These are phyloP conservation scores for Cercophora sp. DNA, from an alignment of 495 filamentous ascomycete species.

Conservation along the genomic window DNA sequence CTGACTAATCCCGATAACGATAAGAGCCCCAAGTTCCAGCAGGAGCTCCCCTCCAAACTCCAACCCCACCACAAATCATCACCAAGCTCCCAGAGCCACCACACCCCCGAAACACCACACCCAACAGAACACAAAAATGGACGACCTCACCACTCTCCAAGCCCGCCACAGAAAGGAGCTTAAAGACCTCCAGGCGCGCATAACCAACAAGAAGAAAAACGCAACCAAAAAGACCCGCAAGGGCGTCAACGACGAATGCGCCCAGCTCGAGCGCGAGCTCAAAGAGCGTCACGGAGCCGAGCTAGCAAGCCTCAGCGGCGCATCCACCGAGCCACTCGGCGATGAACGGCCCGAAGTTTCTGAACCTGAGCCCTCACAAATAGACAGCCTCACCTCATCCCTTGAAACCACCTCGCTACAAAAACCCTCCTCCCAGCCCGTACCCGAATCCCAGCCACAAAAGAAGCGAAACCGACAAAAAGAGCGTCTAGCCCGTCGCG, in stretches of 20 bases:
- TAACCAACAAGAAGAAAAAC: slow-evolving; percentile 92
- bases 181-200: slow-evolving; percentile 73
- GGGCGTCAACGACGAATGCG: slow-evolving; percentile 80
- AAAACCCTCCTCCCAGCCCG: slow-evolving; percentile 1
- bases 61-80: too few relatives aligned
- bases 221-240: slow-evolving; percentile 95
- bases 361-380: background rate
- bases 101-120: too few relatives aligned
- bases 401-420: background rate
- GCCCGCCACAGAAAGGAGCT: slow-evolving; percentile 83
- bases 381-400: background rate
- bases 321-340: slow-evolving; percentile 17
- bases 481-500: slow-evolving; percentile 80
- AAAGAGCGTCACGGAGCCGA: slow-evolving; percentile 65
- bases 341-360: background rate
- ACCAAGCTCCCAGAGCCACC: too few relatives aligned
- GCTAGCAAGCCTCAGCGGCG: slow-evolving; percentile 47
- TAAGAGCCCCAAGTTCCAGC: too few relatives aligned
- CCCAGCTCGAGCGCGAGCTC: slow-evolving; percentile 64
- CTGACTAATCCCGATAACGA: too few relatives aligned
- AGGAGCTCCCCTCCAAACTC: too few relatives aligned
- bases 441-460: too few relatives aligned
- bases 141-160: slow-evolving; percentile 48
- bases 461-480: slow-evolving; percentile 90
- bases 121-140: background rate